Evolutionary conservation across 768 basidiomycete species (phyloP).

Genomic region (Hemileccinum impolitum): DNA sequence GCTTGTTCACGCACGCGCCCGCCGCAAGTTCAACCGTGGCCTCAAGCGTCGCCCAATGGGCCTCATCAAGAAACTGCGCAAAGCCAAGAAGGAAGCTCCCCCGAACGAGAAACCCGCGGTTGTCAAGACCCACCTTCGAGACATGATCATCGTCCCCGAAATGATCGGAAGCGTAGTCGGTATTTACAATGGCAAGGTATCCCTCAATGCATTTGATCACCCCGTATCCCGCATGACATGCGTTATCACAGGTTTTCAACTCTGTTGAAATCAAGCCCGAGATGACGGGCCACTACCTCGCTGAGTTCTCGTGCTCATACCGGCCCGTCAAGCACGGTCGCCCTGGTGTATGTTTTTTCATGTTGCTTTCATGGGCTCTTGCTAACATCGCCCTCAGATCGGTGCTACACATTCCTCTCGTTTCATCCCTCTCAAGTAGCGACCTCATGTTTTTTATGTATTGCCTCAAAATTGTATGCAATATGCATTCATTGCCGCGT

Average conservation of each 20-base stretch:
- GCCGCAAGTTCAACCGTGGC: conserved; percentile 97
- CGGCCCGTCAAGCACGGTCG: conserved; percentile 99
- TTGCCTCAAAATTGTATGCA: conserved; percentile 37
- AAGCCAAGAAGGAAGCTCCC: conserved; percentile 99
- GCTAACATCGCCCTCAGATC: conserved; percentile 46
- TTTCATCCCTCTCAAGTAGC: conserved; percentile 97
- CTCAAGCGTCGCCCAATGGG: conserved; percentile 98
- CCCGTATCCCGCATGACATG: not conserved
- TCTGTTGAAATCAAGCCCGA: conserved; percentile 99
- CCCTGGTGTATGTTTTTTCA: conserved; percentile 78
- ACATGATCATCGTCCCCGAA: conserved; percentile 99
- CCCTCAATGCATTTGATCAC: conserved; percentile 12
- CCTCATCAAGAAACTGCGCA: conserved; percentile 98
- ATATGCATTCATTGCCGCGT: conserved; percentile 23
- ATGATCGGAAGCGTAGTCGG: conserved; percentile 99
- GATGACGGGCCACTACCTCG: conserved; percentile 99
- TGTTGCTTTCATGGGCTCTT: conserved; percentile 2
- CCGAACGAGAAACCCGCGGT: conserved; percentile 98
- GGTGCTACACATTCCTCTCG: conserved; percentile 90
- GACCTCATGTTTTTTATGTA: conserved; percentile 27
- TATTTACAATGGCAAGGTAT: conserved; percentile 96
- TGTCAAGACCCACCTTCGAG: conserved; percentile 98
- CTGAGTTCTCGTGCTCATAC: conserved; percentile 96
- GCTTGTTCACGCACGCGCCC: conserved; percentile 98
- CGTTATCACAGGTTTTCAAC: conserved; percentile 69